Percentiles rank a stretch among this genome's conserved stretches.
These are phyloP conservation scores for Calonectria fujianensis DNA, from an alignment of 2,329 filamentous ascomycete species.

Conservation along the genomic window DNA sequence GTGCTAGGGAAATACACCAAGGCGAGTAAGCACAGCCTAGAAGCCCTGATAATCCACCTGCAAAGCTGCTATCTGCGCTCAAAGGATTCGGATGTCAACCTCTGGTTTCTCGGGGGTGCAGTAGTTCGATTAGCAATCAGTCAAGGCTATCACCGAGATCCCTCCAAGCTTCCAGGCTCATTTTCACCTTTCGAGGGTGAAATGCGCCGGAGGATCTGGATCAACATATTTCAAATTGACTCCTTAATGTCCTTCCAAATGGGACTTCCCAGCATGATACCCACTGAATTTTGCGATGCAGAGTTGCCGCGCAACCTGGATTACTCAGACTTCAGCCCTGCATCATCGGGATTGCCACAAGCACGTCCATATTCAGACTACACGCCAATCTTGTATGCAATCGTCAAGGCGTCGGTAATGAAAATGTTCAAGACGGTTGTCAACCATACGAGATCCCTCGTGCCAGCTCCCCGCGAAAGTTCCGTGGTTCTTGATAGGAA, in stretches of 20 bases:
- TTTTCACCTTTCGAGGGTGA: constrained; percentile 67
- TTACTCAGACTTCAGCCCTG: constrained; percentile 45
- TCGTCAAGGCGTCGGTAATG: constrained; percentile 56
- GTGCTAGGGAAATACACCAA: constrained; percentile 66
- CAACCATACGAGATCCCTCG: constrained; percentile 44
- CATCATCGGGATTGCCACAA: constrained; percentile 40
- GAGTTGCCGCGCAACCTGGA: constrained; percentile 48
- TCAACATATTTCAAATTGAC: constrained; percentile 66
- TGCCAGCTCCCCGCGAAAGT: constrained; percentile 30
- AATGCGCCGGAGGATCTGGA: constrained; percentile 69
- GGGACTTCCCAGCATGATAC: constrained; percentile 69
- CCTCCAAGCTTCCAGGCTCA: constrained; percentile 58
- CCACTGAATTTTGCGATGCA: constrained; percentile 47
- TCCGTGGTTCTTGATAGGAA: constrained; percentile 49
- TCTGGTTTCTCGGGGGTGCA: constrained; percentile 67
- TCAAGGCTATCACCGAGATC: constrained; percentile 70
- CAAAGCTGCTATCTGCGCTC: constrained; percentile 58
- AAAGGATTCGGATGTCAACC: constrained; percentile 59
- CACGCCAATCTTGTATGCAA: constrained; percentile 52
- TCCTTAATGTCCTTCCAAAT: constrained; percentile 67
- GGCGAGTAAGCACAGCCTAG: constrained; percentile 63
- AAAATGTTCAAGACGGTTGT: constrained; percentile 52
- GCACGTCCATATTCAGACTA: constrained; percentile 45
- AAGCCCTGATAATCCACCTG: constrained; percentile 65
- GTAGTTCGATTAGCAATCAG: constrained; percentile 67